Percentiles rank a stretch among this genome's conserved stretches.
Evolutionary conservation across 345 rosid genomes (phyloP).

Genomic region (Eutrema yunnanense): DNA sequence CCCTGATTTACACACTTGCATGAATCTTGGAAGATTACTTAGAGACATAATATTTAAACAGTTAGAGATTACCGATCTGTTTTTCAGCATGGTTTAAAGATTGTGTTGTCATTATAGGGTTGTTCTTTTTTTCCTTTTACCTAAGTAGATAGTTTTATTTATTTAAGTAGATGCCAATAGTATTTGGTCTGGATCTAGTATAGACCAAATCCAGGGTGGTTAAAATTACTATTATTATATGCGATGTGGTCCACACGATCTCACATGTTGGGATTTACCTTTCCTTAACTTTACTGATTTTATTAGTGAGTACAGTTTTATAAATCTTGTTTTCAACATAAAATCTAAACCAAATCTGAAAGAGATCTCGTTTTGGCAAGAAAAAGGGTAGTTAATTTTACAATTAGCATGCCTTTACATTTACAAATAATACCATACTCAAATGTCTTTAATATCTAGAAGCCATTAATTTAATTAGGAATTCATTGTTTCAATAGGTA

Average conservation of each 20-base stretch:
- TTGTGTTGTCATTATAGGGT: conserved; percentile 5
- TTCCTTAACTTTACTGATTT: conserved; percentile 13
- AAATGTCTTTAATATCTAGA: not conserved
- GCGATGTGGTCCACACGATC: conserved; percentile 26
- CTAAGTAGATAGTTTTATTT: not conserved
- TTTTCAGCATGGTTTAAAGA: not conserved
- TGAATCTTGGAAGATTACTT: conserved; percentile 17
- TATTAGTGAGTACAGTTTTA: not conserved
- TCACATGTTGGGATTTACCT: conserved; percentile 25
- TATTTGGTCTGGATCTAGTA: conserved; percentile 21
- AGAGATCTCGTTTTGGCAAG: conserved; percentile 9
- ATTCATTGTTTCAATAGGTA: not conserved
- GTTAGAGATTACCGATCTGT: not conserved
- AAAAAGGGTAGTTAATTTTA: not conserved
- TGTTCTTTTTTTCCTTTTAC: not conserved
- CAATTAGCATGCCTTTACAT: not conserved
- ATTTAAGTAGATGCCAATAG: conserved; percentile 11
- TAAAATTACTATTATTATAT: conserved; percentile 10
- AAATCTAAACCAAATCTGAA: conserved; percentile 17
- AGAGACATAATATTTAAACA: not conserved
- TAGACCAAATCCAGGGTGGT: conserved; percentile 32
- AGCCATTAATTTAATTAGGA: not conserved
- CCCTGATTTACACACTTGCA: not conserved
- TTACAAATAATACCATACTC: not conserved
- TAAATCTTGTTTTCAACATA: conserved; percentile 19